Percentiles rank a stretch among this genome's conserved stretches.
These are phyloP conservation scores for Bimuria novae-zelandiae DNA, from an alignment of 2,329 filamentous ascomycete species.

Conservation along the genomic window DNA sequence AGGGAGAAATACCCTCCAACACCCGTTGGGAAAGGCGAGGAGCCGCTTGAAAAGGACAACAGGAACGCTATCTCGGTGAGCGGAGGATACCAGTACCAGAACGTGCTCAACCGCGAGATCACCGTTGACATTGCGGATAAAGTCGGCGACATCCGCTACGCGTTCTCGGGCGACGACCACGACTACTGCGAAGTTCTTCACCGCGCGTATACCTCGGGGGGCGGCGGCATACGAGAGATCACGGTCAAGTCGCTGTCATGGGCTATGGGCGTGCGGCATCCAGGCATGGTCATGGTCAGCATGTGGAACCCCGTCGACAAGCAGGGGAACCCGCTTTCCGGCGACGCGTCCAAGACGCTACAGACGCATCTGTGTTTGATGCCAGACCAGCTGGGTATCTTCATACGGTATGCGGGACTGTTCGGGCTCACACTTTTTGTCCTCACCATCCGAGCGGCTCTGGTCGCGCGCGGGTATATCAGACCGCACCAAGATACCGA, in stretches of 20 bases:
- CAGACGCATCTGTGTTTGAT: conserved; percentile 91
- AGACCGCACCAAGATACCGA: conserved; percentile 14
- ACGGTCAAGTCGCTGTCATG: conserved; percentile 95
- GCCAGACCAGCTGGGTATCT: conserved; percentile 84
- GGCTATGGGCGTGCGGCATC: conserved; percentile 91
- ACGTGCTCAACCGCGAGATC: conserved; percentile 79
- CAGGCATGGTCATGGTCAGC: conserved; percentile 86
- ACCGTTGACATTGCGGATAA: conserved; percentile 76
- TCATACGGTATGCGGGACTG: conserved; percentile 75
- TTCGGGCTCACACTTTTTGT: conserved; percentile 58
- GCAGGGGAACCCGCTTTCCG: conserved; percentile 29
- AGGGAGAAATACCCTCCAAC: conserved; percentile 83
- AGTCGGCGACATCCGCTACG: conserved; percentile 79
- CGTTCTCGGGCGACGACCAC: conserved; percentile 96
- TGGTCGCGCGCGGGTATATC: conserved; percentile 36
- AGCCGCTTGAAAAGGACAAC: conserved; percentile 63
- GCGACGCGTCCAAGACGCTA: conserved; percentile 62
- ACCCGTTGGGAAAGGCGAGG: conserved; percentile 63
- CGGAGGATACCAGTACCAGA: conserved; percentile 93
- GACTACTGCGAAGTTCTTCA: conserved; percentile 95
- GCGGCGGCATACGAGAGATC: conserved; percentile 70
- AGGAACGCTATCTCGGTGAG: conserved; percentile 78
- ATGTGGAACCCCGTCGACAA: conserved; percentile 88
- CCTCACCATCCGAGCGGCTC: conserved; percentile 52
- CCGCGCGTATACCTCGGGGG: conserved; percentile 64